Base-by-base conservation (phyloP, 257 asterid species). In the Solanum raphanifolium region DNA sequence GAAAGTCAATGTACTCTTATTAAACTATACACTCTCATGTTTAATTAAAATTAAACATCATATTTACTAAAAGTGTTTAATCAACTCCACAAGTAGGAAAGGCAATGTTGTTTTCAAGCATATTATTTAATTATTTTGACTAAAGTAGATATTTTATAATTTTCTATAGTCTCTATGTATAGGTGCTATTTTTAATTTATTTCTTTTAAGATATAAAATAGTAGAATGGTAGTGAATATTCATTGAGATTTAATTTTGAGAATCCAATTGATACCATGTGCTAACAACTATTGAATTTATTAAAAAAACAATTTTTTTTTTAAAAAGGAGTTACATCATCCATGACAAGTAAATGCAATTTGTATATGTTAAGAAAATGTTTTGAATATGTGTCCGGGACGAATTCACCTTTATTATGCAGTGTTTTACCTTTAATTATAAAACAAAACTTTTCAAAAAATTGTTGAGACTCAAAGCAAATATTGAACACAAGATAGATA, bases 1-100 rank as follows among this genome's bases (percentile, higher is more conserved):
- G 43, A 48, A 82, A 82, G 86, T 82, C 86, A 48, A 82, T 82
- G 41, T 48, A 82, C 41, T 82, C 10, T 31, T 21, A 35, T 36
- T 74, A 73, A 34, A 73, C n/a, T 20, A 35, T 74, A 15, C 48
- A 35, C 48, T 74, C 16, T 74, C 13, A 36, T 73, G 83, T 36
- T 74, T 20, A 74, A 74, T 74, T 35, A 71, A 71, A 71, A 71
- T 71, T 16, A 72, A 20, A 5, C 29, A 34, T 2, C 62, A 18
- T 48, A 5, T 16, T 46, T 75, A 39, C 5, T 43, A 46, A 16
- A 81, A 23, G 3, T 29, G 27, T 29, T 29, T 81, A 81, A 81
- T 81, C 29, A 46, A 46, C 29, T 46, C 65, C 5, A 0, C 86
- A 18, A 31, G 86, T 82, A 48, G 29, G 41, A 48, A 10, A 82